Conservation (phyloP, 1,284 basidiomycete genomes). For the Cryptococcus jaspeensis region DNA sequence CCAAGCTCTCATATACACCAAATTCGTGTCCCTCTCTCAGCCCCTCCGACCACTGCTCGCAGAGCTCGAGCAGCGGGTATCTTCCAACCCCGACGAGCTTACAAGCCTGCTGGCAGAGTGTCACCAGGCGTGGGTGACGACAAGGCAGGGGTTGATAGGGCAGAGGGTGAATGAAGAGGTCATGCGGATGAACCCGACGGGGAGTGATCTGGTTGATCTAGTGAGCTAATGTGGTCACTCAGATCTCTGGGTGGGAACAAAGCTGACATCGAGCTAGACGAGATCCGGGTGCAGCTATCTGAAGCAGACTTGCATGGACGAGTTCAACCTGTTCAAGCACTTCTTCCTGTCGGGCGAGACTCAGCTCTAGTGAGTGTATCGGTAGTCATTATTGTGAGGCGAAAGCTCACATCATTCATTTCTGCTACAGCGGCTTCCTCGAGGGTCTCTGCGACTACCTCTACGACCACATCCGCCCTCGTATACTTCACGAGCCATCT, state of each 20-base stretch:
- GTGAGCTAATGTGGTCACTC: conserved; percentile 53
- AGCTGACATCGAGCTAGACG: conserved; percentile 58
- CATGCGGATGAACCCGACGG: conserved; percentile 68
- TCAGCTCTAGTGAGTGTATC: conserved; percentile 69
- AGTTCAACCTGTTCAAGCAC: conserved; percentile 76
- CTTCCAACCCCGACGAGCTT: conserved; percentile 67
- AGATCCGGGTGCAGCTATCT: conserved; percentile 84
- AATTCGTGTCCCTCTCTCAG: conserved; percentile 70
- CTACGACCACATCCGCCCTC: conserved; percentile 87
- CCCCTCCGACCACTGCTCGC: conserved; percentile 72
- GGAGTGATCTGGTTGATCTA: conserved; percentile 79
- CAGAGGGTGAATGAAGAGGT: conserved; percentile 74
- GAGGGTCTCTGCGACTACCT: conserved; percentile 87
- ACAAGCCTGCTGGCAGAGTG: conserved; percentile 76
- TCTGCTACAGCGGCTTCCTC: conserved; percentile 66
- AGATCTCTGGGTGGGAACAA: neutral
- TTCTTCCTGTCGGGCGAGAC: conserved; percentile 85
- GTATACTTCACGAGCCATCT: conserved; percentile 85
- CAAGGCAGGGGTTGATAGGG: conserved; percentile 68
- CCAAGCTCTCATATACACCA: conserved; percentile 80
- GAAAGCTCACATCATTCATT: neutral
- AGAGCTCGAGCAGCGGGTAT: conserved; percentile 76
- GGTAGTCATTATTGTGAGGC: neutral
- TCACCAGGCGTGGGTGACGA: conserved; percentile 73
- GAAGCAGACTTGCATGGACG: conserved; percentile 82